These are phyloP conservation scores for Trichoderma asperelloides DNA, from an alignment of 495 filamentous ascomycete species.

Conservation along the genomic window DNA sequence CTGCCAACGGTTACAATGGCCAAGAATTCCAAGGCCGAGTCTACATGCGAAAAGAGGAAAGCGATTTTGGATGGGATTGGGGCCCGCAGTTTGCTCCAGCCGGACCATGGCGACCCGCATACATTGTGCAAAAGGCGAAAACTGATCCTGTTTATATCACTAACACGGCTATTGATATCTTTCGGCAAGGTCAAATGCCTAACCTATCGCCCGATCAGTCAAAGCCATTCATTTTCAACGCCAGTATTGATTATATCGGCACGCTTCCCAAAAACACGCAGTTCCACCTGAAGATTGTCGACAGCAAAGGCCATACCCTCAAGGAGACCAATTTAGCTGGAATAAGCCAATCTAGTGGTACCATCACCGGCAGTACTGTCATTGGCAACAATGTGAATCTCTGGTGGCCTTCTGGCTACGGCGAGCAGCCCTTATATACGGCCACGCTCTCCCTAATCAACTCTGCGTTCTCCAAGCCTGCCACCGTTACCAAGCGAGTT, in stretches of 20 bases:
- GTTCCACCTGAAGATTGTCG: constrained; percentile 44
- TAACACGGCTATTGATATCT: constrained; percentile 54
- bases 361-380: constrained; percentile 46
- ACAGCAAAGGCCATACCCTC: constrained; percentile 37
- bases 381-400: constrained; percentile 39
- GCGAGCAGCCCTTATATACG: constrained; percentile 51
- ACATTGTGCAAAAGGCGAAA: constrained; percentile 44
- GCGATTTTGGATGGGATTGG: constrained; percentile 65
- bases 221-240: constrained; percentile 59
- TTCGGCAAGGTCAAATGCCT: constrained; percentile 52
- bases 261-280: constrained; percentile 36
- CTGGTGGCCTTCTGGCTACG: constrained; percentile 57
- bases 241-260: constrained; percentile 56
- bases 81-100: constrained; percentile 57
- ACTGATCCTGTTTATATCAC: constrained; percentile 39
- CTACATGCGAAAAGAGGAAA: constrained; percentile 61
- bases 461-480: constrained; percentile 25
- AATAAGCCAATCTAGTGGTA: constrained; percentile 34
- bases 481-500: constrained; percentile 47
- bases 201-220: constrained; percentile 51
- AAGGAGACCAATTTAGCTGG: constrained; percentile 34
- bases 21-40: constrained; percentile 25
- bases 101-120: constrained; percentile 56
- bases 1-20: background rate
- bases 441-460: constrained; percentile 42